These are phyloP conservation scores for Pistacia atlantica DNA, from an alignment of 345 rosid genomes.

Conservation along the genomic window DNA sequence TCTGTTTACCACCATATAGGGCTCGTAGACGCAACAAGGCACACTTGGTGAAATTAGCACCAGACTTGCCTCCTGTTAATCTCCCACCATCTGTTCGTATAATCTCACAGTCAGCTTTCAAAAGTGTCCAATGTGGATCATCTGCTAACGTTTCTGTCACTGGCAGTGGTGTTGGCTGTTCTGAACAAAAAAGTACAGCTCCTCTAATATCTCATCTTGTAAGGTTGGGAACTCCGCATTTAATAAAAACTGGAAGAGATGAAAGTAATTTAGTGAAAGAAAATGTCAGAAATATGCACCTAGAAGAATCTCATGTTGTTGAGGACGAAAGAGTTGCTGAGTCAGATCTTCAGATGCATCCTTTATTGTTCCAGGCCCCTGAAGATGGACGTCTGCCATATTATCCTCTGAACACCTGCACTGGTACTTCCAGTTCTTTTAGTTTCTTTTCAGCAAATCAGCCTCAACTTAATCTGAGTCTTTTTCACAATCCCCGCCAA, in stretches of 20 bases:
- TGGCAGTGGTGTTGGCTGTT: slow-evolving; percentile 31
- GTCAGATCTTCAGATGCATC: slow-evolving; percentile 87
- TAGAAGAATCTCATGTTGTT: slow-evolving; percentile 43
- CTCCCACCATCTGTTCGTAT: slow-evolving; percentile 92
- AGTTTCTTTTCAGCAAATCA: slow-evolving; percentile 75
- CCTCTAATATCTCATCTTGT: slow-evolving; percentile 35
- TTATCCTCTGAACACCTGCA: slow-evolving; percentile 43
- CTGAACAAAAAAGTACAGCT: slow-evolving; percentile 41
- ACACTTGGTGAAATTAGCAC: slow-evolving; percentile 84
- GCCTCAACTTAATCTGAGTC: slow-evolving; percentile 80
- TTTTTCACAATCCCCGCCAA: slow-evolving; percentile 67
- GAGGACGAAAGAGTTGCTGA: slow-evolving; percentile 44
- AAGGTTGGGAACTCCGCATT: slow-evolving; percentile 21
- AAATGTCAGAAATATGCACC: slow-evolving; percentile 28
- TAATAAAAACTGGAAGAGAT: slow-evolving; percentile 28
- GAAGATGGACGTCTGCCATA: slow-evolving; percentile 59
- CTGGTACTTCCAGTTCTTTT: slow-evolving; percentile 53
- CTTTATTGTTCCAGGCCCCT: slow-evolving; percentile 74
- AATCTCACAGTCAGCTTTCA: slow-evolving; percentile 67
- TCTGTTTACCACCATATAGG: slow-evolving; percentile 44
- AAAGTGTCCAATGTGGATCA: slow-evolving; percentile 41
- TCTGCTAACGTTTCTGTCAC: slow-evolving; percentile 33
- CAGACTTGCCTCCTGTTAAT: slow-evolving; percentile 90
- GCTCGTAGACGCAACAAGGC: slow-evolving; percentile 44
- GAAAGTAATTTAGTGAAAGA: slow-evolving; percentile 35